phyloP scores from a whole-genome alignment of 2,329 filamentous ascomycete genomes.

The Sclerotinia spermophila region DNA sequence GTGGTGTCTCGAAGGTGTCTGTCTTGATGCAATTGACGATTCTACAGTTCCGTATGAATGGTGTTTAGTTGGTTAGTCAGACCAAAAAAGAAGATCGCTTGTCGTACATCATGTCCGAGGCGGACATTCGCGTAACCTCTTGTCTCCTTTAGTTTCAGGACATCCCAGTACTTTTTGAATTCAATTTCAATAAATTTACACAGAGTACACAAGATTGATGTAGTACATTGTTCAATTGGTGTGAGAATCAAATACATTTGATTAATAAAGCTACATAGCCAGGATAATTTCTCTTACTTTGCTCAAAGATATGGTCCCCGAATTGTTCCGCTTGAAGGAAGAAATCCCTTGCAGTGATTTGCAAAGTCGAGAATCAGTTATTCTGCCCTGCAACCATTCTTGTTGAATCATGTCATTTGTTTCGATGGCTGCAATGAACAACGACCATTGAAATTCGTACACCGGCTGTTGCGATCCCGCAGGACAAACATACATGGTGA shows the following conservation, averaged over 20 bases:
- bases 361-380: background rate
- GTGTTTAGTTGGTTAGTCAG: background rate
- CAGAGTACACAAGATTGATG: background rate
- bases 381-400: slow-evolving; percentile 20
- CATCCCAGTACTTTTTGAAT: background rate
- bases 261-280: background rate
- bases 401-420: slow-evolving; percentile 23
- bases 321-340: background rate
- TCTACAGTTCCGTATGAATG: background rate
- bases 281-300: background rate
- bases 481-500: slow-evolving; percentile 13
- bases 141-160: background rate
- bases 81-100: background rate
- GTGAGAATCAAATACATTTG: background rate
- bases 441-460: slow-evolving; percentile 24
- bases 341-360: background rate
- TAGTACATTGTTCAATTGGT: too few relatives aligned
- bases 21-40: background rate
- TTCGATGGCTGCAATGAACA: slow-evolving; percentile 24
- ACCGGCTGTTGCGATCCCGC: slow-evolving; percentile 16
- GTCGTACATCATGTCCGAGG: background rate
- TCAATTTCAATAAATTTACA: background rate
- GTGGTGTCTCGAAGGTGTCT: too few relatives aligned
- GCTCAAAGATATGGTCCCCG: background rate
- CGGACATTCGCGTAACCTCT: background rate